phyloP scores from a whole-genome alignment of 208 protist genomes.

The Trypanosoma cruzi region DNA sequence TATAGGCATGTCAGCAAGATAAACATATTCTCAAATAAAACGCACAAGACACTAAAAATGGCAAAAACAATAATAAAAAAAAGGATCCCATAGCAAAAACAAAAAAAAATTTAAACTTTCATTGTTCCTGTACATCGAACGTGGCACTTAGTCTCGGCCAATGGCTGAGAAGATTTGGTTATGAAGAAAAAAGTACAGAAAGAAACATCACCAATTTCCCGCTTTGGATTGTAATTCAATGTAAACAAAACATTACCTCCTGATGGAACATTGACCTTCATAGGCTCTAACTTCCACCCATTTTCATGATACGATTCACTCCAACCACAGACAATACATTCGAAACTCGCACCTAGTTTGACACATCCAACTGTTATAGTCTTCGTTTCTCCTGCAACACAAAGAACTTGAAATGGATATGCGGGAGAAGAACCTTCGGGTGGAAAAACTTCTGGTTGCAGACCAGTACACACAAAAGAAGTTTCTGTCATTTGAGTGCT shows the following conservation, averaged over 20 bases:
- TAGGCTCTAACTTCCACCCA: constrained; percentile 42
- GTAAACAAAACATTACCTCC: constrained; percentile 26
- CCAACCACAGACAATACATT: constrained; percentile 53
- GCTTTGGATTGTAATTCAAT: constrained; percentile 27
- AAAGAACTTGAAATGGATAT: constrained; percentile 44
- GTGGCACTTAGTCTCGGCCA: constrained; percentile 21
- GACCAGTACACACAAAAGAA: background rate
- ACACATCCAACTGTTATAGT: constrained; percentile 48
- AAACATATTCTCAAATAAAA: no score
- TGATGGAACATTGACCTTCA: constrained; percentile 29
- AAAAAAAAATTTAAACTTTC: constrained; percentile 17
- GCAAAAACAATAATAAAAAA: constrained; percentile 11
- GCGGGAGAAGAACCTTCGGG: constrained; percentile 17
- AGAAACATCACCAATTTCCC: constrained; percentile 24
- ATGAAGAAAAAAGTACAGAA: constrained; percentile 31
- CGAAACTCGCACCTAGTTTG: constrained; percentile 36
- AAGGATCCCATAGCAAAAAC: background rate
- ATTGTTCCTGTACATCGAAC: constrained; percentile 47
- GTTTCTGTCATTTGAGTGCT: constrained; percentile 1
- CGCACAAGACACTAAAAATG: background rate
- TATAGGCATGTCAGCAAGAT: no score
- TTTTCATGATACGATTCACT: constrained; percentile 36
- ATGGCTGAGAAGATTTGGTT: constrained; percentile 15
- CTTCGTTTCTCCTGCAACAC: constrained; percentile 43
- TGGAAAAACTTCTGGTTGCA: constrained; percentile 15